These are phyloP conservation scores for Penicillium brevicompactum DNA, from an alignment of 2,329 filamentous ascomycete species.

Conservation along the genomic window DNA sequence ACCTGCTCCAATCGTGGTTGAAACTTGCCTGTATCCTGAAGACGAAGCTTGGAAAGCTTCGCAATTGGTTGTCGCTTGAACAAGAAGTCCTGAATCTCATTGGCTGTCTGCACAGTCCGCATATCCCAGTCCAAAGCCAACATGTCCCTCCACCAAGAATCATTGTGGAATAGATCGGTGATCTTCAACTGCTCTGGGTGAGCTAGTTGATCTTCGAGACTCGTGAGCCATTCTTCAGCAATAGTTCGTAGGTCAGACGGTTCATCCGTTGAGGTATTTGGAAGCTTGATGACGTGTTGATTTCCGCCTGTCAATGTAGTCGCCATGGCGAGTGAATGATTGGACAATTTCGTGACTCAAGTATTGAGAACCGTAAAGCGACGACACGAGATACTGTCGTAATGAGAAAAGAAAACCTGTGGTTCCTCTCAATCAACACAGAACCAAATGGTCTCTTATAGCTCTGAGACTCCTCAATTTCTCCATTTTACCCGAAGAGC, in stretches of 20 bases:
- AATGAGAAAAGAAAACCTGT: too few species aligned
- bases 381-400: too few species aligned
- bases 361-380: too few species aligned
- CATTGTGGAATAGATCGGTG: conserved; percentile 34
- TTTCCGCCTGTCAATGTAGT: conserved; percentile 26
- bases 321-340: conserved; percentile 10
- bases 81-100: conserved; percentile 36
- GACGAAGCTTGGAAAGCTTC: conserved; percentile 31
- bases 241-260: conserved; percentile 28
- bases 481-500: conserved; percentile 3
- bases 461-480: neutral
- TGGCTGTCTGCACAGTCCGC: conserved; percentile 36
- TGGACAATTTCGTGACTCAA: too few species aligned
- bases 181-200: conserved; percentile 19
- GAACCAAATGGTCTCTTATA: neutral
- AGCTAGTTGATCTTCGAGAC: conserved; percentile 28
- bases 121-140: conserved; percentile 45
- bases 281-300: conserved; percentile 35
- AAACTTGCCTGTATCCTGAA: conserved; percentile 37
- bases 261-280: conserved; percentile 23
- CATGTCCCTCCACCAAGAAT: conserved; percentile 47
- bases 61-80: conserved; percentile 26
- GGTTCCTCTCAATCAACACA: neutral
- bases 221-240: conserved; percentile 36
- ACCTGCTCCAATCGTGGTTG: conserved; percentile 32